These are phyloP conservation scores for Persicaria tinctoria DNA, from an alignment of 148 eudicot genomes.

Conservation along the genomic window DNA sequence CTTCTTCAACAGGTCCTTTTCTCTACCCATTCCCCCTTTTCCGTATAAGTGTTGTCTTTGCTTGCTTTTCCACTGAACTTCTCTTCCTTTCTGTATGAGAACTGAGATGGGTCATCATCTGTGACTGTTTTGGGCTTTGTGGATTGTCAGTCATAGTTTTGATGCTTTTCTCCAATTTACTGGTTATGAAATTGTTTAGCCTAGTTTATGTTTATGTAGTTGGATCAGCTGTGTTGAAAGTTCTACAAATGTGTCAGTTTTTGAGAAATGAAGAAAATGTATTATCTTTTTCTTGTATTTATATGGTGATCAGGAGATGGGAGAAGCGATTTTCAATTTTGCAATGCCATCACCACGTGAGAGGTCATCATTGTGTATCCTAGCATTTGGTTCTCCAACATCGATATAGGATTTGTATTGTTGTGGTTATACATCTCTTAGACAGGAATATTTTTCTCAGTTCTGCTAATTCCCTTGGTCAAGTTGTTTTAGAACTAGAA, in stretches of 20 bases:
- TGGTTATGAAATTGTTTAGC: not conserved
- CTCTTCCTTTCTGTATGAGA: too few relatives aligned
- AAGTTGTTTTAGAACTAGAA: not conserved
- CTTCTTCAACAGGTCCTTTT: constrained; percentile 48
- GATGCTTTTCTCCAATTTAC: not conserved
- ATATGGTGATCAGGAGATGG: constrained; percentile 5
- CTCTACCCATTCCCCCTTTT: not conserved
- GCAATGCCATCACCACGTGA: not conserved
- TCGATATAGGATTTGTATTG: not conserved
- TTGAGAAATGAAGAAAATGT: not conserved
- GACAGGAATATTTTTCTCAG: not conserved
- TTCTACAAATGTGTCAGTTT: not conserved
- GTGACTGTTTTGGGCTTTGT: not conserved
- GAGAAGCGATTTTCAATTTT: not conserved
- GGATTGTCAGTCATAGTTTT: not conserved
- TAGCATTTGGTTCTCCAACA: not conserved
- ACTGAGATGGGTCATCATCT: not conserved
- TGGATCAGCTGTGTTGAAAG: not conserved
- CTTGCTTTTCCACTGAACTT: not conserved
- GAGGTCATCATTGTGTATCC: not conserved
- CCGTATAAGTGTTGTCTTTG: not conserved
- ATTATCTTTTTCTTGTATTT: not conserved
- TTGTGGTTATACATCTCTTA: too few relatives aligned
- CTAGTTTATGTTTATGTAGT: not conserved
- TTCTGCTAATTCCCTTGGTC: not conserved